A percentile compares a stretch with the other conserved stretches of the same genome.
These are phyloP conservation scores for Medicago lupulina DNA, from an alignment of 306 rosid species.

Conservation along the genomic window DNA sequence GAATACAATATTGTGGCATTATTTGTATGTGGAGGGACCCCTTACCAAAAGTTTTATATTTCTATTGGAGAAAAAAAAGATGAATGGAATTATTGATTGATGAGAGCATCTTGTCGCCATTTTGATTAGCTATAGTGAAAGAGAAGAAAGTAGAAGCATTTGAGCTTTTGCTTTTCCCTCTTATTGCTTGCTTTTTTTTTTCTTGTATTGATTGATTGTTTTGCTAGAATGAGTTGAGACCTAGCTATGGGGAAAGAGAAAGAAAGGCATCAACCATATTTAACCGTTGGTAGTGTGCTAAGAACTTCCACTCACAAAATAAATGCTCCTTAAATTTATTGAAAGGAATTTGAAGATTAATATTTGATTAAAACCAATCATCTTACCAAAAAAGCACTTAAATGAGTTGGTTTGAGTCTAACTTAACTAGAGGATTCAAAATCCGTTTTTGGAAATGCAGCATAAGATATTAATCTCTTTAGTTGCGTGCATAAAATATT, in stretches of 20 bases:
- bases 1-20: slow-evolving; percentile 54
- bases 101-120: slow-evolving; percentile 63
- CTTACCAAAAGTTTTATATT: slow-evolving; percentile 48
- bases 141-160: slow-evolving; percentile 47
- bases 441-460: neutral
- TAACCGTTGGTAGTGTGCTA: slow-evolving; percentile 64
- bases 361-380: slow-evolving; percentile 37
- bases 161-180: slow-evolving; percentile 38
- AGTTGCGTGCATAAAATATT: neutral
- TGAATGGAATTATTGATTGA: slow-evolving; percentile 52
- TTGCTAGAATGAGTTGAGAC: slow-evolving; percentile 40
- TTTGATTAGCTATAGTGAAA: slow-evolving; percentile 45
- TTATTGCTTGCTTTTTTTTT: slow-evolving; percentile 33
- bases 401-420: neutral
- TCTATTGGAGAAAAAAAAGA: slow-evolving; percentile 46
- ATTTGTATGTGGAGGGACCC: slow-evolving; percentile 57
- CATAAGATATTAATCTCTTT: too few species aligned
- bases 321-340: slow-evolving; percentile 41
- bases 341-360: slow-evolving; percentile 39
- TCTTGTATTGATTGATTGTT: slow-evolving; percentile 43
- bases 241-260: slow-evolving; percentile 10
- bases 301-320: slow-evolving; percentile 63
- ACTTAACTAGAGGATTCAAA: neutral
- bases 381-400: neutral
- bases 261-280: slow-evolving; percentile 51